These are phyloP conservation scores for Rhizomucor miehei DNA, from an alignment of 371 early-diverging fungal genomes.

Conservation along the genomic window DNA sequence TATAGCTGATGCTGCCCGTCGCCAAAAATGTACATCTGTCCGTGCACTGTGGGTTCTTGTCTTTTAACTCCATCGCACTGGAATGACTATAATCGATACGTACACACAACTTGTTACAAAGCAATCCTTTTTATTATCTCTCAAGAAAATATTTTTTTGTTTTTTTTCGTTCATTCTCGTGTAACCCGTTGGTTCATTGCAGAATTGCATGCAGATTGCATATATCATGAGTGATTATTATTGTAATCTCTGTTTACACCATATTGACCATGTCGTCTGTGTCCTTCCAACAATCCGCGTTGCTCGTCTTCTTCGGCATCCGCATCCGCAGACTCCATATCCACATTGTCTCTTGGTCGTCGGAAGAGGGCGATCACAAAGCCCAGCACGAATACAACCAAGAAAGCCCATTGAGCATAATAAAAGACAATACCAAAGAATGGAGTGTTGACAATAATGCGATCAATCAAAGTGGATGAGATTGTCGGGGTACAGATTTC, in stretches of 20 bases:
- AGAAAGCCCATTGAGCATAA: constrained; percentile 57
- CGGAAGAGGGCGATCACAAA: constrained; percentile 34
- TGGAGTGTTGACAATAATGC: constrained; percentile 54
- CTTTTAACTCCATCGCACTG: too few relatives aligned
- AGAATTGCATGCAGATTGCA: neutral
- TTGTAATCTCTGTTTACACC: neutral
- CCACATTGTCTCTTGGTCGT: constrained; percentile 24
- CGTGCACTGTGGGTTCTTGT: neutral
- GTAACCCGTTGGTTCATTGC: neutral
- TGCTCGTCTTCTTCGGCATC: constrained; percentile 22
- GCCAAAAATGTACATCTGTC: neutral
- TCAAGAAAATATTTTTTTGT: neutral
- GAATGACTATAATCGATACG: too few relatives aligned
- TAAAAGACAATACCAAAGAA: constrained; percentile 54
- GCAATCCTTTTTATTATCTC: neutral
- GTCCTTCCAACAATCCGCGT: constrained; percentile 9
- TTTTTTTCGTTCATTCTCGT: neutral
- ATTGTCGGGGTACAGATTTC: constrained; percentile 66
- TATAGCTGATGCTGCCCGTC: neutral
- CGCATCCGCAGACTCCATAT: constrained; percentile 18
- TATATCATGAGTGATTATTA: constrained; percentile 1
- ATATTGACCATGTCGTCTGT: neutral
- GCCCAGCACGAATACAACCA: constrained; percentile 41
- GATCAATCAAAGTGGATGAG: constrained; percentile 51
- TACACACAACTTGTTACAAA: neutral